phyloP scores from a whole-genome alignment of 352 stramenopile species.

The Pythium folliculosum region DNA sequence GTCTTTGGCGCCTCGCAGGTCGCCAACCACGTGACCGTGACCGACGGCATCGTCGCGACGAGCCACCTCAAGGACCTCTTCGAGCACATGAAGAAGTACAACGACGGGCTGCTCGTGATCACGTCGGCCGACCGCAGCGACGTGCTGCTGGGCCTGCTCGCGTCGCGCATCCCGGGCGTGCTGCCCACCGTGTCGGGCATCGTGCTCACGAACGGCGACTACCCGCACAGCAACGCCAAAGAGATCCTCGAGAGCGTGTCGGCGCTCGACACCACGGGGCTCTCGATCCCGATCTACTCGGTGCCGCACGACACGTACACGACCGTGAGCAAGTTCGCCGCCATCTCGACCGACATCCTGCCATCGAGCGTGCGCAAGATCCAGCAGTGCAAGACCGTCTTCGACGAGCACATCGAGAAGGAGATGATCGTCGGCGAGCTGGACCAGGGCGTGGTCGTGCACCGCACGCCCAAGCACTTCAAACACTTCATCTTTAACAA shows the following conservation, averaged over 20 bases:
- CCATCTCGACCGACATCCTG: slow-evolving; percentile 68
- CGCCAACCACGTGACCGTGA: slow-evolving; percentile 73
- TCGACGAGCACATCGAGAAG: slow-evolving; percentile 68
- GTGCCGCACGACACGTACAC: slow-evolving; percentile 67
- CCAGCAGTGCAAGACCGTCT: slow-evolving; percentile 60
- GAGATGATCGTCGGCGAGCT: slow-evolving; percentile 68
- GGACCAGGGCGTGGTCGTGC: slow-evolving; percentile 55
- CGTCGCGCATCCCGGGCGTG: slow-evolving; percentile 64
- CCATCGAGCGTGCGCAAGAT: slow-evolving; percentile 75
- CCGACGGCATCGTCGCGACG: slow-evolving; percentile 62
- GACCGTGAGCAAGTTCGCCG: slow-evolving; percentile 53
- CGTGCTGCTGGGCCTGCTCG: slow-evolving; percentile 69
- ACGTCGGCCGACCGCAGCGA: slow-evolving; percentile 75
- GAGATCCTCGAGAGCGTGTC: slow-evolving; percentile 74
- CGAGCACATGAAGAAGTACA: slow-evolving; percentile 74
- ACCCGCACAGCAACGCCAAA: slow-evolving; percentile 70
- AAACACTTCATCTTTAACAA: slow-evolving; percentile 87
- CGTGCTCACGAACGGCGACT: slow-evolving; percentile 75
- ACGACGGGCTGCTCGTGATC: slow-evolving; percentile 76
- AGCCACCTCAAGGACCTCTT: slow-evolving; percentile 78
- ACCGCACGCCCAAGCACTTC: slow-evolving; percentile 83
- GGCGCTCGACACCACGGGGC: slow-evolving; percentile 59
- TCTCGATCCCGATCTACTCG: slow-evolving; percentile 78
- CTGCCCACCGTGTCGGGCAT: slow-evolving; percentile 71
- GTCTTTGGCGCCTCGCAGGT: slow-evolving; percentile 62